A percentile compares a stretch with the other conserved stretches of the same genome.
Conservation (phyloP, 208 protist genomes). For the Acanthamoeba sp. region DNA sequence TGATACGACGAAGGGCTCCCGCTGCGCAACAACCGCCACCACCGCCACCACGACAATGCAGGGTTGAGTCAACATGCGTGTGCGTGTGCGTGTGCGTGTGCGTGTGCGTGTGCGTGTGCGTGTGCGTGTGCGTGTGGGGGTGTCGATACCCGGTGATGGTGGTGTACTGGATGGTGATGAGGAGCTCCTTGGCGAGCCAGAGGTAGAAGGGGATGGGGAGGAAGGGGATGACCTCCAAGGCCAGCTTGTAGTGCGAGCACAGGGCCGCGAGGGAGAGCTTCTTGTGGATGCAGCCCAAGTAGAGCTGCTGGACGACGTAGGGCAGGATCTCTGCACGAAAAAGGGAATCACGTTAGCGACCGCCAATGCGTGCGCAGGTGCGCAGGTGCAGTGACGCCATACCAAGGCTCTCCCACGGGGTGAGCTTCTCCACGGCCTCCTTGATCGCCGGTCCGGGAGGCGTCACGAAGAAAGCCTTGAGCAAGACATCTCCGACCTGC, state of each 20-base stretch:
- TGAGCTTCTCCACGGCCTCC: background rate
- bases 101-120: background rate
- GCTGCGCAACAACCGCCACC: background rate
- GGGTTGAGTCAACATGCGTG: background rate
- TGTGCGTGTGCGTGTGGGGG: background rate
- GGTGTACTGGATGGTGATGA: background rate
- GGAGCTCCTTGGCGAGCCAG: constrained; percentile 30
- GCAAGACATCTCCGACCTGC: background rate
- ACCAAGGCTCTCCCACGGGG: constrained; percentile 6
- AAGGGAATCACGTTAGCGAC: background rate
- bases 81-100: background rate
- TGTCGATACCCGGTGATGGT: background rate
- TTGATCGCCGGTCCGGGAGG: background rate
- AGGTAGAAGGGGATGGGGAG: background rate
- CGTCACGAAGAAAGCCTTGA: constrained; percentile 7
- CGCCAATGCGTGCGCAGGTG: background rate
- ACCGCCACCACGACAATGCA: background rate
- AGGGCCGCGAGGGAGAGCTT: background rate
- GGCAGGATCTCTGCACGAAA: background rate
- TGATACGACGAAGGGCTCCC: background rate
- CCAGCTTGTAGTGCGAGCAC: background rate
- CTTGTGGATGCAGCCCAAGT: constrained; percentile 13
- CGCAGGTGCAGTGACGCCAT: background rate
- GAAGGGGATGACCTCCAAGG: background rate
- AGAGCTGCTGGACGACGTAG: constrained; percentile 16